These are phyloP conservation scores for Dissoconium aciculare DNA, from an alignment of 2,329 filamentous ascomycete species.

Conservation along the genomic window DNA sequence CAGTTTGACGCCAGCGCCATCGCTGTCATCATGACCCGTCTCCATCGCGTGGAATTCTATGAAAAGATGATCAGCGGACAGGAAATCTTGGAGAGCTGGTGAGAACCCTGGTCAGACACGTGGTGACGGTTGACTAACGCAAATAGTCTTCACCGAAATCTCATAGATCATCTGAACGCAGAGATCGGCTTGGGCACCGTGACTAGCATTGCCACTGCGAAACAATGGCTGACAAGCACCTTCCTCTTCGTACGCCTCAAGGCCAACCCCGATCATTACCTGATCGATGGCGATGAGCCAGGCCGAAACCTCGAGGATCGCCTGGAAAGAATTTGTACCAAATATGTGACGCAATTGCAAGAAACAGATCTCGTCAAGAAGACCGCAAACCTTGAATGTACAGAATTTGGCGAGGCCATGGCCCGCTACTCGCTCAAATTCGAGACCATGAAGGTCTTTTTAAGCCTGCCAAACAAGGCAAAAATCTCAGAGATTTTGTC, in stretches of 20 bases:
- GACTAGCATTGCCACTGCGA: conserved; percentile 47
- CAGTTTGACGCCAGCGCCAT: conserved; percentile 66
- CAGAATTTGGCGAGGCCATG: conserved; percentile 66
- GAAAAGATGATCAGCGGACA: conserved; percentile 59
- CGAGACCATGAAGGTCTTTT: conserved; percentile 59
- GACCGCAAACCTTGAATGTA: conserved; percentile 41
- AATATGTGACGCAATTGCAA: conserved; percentile 50
- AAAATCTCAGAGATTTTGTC: conserved; percentile 53
- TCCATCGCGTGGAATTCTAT: conserved; percentile 50
- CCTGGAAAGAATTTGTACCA: conserved; percentile 55
- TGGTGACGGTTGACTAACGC: conserved; percentile 3
- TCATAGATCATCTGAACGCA: conserved; percentile 73
- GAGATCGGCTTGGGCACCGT: conserved; percentile 68
- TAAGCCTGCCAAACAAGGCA: conserved; percentile 46
- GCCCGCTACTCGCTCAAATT: conserved; percentile 68
- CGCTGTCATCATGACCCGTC: conserved; percentile 64
- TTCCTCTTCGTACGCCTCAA: conserved; percentile 64
- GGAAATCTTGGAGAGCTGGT: conserved; percentile 59
- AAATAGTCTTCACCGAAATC: conserved; percentile 53
- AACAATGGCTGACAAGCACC: conserved; percentile 59
- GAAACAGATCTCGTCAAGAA: conserved; percentile 42
- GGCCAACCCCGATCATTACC: conserved; percentile 57
- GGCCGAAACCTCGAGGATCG: conserved; percentile 43
- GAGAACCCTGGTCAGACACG: conserved; percentile 5
- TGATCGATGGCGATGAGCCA: conserved; percentile 40